Conservation (phyloP, 257 asterid species). For the Apocynum venetum region DNA sequence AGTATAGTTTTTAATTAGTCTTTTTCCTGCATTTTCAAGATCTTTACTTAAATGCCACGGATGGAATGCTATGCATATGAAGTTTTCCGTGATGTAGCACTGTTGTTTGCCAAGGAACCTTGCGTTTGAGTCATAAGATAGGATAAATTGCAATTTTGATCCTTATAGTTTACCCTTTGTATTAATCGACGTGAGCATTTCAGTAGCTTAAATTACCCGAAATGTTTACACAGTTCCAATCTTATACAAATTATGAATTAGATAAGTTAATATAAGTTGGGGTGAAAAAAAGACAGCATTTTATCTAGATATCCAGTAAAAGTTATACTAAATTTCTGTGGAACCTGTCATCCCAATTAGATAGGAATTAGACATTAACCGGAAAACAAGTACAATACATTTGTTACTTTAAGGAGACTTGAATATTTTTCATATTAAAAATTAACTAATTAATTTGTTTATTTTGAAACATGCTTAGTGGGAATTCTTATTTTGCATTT, state of each 20-base stretch:
- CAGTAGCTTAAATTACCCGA: too few relatives aligned
- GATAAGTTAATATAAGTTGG: neutral
- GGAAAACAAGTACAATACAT: neutral
- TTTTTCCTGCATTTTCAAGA: neutral
- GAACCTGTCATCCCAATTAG: neutral
- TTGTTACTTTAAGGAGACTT: too few relatives aligned
- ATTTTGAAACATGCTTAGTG: neutral
- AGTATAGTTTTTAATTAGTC: neutral
- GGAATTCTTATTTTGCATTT: neutral
- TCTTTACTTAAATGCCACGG: neutral
- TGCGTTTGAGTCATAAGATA: neutral
- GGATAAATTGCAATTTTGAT: neutral
- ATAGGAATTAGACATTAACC: neutral
- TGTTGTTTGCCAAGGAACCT: neutral
- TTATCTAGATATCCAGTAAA: neutral
- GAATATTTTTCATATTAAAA: too few relatives aligned
- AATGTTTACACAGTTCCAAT: neutral
- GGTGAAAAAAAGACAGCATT: neutral
- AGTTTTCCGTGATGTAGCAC: neutral
- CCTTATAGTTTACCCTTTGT: neutral
- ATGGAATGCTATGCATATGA: neutral
- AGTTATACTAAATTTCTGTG: neutral
- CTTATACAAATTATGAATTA: neutral
- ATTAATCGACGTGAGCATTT: too few relatives aligned
- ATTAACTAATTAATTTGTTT: too few relatives aligned